Conservation (phyloP, 23 red algal species). For the Cyanidiococcus yangmingshanensis region DNA sequence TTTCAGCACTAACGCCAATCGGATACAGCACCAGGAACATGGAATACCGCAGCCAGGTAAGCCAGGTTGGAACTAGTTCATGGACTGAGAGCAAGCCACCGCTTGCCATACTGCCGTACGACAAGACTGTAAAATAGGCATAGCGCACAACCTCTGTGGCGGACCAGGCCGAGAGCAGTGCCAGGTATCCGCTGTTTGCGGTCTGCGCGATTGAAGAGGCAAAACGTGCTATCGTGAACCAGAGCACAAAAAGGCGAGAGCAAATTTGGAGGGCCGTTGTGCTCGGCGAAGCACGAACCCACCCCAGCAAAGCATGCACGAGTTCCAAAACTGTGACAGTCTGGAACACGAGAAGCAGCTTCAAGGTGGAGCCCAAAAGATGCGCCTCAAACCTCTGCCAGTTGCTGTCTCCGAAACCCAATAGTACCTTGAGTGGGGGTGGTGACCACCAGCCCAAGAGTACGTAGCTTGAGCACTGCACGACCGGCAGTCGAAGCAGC, state of each 20-base stretch:
- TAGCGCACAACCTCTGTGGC: constrained; percentile 83
- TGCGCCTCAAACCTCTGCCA: background rate
- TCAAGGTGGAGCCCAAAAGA: background rate
- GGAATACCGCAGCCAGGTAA: constrained; percentile 57
- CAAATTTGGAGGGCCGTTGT: constrained; percentile 66
- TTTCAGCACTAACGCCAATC: constrained; percentile 70
- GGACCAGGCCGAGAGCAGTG: constrained; percentile 72
- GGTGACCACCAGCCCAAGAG: background rate
- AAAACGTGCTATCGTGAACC: constrained; percentile 40
- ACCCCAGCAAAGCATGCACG: constrained; percentile 46
- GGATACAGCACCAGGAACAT: constrained; percentile 92
- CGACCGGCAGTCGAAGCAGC: background rate
- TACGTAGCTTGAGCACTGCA: background rate
- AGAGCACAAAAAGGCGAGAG: constrained; percentile 72
- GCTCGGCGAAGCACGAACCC: constrained; percentile 49
- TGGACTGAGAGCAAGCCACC: background rate
- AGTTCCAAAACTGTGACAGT: constrained; percentile 58
- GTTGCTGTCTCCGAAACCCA: background rate
- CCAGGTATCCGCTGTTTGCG: background rate
- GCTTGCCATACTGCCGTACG: constrained; percentile 21
- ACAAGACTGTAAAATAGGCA: constrained; percentile 46
- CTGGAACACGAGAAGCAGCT: constrained; percentile 48
- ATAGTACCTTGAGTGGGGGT: background rate
- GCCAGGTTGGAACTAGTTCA: background rate
- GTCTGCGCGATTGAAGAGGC: background rate